Percentiles rank a stretch among this genome's conserved stretches.
These are phyloP conservation scores for Populus nigra DNA, from an alignment of 345 rosid species.

Conservation along the genomic window DNA sequence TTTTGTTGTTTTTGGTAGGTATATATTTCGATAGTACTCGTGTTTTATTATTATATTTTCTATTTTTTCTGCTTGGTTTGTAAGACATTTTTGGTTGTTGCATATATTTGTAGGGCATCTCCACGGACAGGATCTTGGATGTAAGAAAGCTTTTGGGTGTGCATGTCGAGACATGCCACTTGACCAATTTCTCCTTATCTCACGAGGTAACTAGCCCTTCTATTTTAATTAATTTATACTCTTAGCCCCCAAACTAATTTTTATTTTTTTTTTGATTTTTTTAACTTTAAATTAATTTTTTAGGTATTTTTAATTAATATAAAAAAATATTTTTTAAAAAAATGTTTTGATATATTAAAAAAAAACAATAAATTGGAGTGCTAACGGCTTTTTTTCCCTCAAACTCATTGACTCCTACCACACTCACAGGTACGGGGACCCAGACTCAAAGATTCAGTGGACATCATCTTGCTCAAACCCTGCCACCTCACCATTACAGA, in stretches of 20 bases:
- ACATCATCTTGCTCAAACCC: slow-evolving; percentile 79
- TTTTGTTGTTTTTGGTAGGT: background rate
- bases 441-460: slow-evolving; percentile 74
- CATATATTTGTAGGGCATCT: slow-evolving; percentile 22
- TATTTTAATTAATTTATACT: background rate
- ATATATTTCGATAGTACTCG: background rate
- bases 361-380: background rate
- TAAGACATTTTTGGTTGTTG: background rate
- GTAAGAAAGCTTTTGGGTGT: slow-evolving; percentile 32
- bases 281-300: no score
- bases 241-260: background rate
- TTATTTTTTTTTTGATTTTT: no score
- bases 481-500: slow-evolving; percentile 69
- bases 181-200: slow-evolving; percentile 34
- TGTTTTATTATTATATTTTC: background rate
- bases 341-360: no score
- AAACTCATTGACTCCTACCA: background rate
- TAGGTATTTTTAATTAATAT: no score
- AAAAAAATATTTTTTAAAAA: no score
- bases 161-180: slow-evolving; percentile 31
- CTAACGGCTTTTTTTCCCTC: background rate
- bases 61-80: background rate
- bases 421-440: slow-evolving; percentile 67
- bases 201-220: slow-evolving; percentile 24
- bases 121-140: slow-evolving; percentile 36